Evolutionary conservation across 2,329 filamentous ascomycete genomes (phyloP).

Genomic region (Aspergillus piperis): DNA sequence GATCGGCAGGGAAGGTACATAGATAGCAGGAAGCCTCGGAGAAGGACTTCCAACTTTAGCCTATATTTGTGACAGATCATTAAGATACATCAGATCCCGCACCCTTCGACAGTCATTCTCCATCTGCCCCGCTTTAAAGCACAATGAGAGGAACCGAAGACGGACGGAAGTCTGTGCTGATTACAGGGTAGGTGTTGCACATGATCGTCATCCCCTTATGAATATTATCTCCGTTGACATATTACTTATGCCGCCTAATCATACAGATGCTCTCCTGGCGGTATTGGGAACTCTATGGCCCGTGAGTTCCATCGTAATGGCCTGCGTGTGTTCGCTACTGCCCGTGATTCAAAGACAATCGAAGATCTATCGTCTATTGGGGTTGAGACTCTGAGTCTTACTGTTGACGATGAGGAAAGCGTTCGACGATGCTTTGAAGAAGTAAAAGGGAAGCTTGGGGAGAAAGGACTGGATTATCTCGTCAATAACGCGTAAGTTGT

Average conservation of each 20-base stretch:
- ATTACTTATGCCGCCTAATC: background rate
- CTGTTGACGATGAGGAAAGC: conserved; percentile 54
- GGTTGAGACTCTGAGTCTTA: conserved; percentile 57
- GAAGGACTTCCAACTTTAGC: background rate
- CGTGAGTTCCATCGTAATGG: conserved; percentile 57
- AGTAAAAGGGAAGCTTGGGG: conserved; percentile 49
- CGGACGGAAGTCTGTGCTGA: conserved; percentile 42
- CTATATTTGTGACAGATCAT: background rate
- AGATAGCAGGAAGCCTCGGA: background rate
- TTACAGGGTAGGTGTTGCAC: conserved; percentile 41
- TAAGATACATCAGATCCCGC: too few relatives aligned
- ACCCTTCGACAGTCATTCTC: background rate
- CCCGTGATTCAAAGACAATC: conserved; percentile 53
- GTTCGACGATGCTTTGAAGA: conserved; percentile 51
- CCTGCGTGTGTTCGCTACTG: conserved; percentile 60
- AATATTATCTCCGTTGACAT: background rate
- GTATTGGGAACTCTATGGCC: conserved; percentile 61
- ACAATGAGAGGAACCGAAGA: conserved; percentile 31
- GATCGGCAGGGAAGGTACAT: background rate
- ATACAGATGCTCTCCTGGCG: conserved; percentile 47
- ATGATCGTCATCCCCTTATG: background rate
- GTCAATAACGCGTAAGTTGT: conserved; percentile 58
- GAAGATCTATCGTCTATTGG: conserved; percentile 51
- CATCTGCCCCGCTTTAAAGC: background rate
- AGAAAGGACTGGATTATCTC: conserved; percentile 55